These are phyloP conservation scores for Trichoderma lentiforme DNA, from an alignment of 2,329 filamentous ascomycete species.

Conservation along the genomic window DNA sequence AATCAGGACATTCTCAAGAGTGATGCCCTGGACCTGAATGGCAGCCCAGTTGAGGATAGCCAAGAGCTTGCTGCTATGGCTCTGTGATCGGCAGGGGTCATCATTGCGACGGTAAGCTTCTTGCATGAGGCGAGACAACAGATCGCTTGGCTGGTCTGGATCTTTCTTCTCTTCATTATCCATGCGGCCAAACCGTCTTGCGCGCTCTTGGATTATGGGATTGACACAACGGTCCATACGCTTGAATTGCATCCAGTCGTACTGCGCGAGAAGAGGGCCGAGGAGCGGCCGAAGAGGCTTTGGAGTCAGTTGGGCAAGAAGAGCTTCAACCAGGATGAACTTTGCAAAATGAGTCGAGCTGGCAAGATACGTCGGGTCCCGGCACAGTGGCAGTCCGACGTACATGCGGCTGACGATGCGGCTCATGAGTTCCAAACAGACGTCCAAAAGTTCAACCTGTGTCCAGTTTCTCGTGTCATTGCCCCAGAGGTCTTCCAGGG, in stretches of 20 bases:
- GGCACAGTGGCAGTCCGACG: neutral
- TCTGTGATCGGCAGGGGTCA: neutral
- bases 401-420: constrained; percentile 1
- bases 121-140: neutral
- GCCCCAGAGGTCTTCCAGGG: neutral
- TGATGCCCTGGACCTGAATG: constrained; percentile 8
- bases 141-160: neutral
- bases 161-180: neutral
- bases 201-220: neutral
- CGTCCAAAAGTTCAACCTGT: neutral
- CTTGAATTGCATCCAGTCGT: constrained; percentile 6
- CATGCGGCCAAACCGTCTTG: neutral
- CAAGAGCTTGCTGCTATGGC: neutral
- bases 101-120: neutral
- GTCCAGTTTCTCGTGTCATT: neutral
- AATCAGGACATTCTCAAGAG: neutral
- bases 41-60: constrained; percentile 5
- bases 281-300: neutral
- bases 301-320: neutral
- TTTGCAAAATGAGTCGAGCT: neutral
- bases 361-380: neutral
- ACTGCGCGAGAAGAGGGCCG: neutral
- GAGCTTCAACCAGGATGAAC: neutral
- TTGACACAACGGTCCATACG: constrained; percentile 2
- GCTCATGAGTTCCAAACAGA: neutral